These are phyloP conservation scores for Neoboletus magnificus DNA, from an alignment of 768 basidiomycete genomes.

Conservation along the genomic window DNA sequence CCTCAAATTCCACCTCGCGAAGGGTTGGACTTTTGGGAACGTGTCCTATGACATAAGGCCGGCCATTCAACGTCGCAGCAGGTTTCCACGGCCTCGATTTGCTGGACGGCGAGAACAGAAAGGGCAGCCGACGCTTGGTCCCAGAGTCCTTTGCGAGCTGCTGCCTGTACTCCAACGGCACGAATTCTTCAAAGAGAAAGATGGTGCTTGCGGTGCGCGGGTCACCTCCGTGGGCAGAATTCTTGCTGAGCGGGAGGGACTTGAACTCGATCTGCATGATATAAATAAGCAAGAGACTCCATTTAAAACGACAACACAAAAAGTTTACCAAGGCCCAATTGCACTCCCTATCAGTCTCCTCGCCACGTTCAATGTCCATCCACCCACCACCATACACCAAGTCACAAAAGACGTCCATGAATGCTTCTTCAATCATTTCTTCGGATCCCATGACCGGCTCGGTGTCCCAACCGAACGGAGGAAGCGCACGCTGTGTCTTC, in stretches of 20 bases:
- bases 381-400: slow-evolving; percentile 81
- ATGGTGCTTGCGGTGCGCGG: slow-evolving; percentile 71
- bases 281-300: slow-evolving; percentile 1
- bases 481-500: slow-evolving; percentile 69
- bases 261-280: slow-evolving; percentile 81
- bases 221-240: slow-evolving; percentile 38
- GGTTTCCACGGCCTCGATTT: slow-evolving; percentile 67
- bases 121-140: slow-evolving; percentile 61
- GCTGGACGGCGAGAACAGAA: slow-evolving; percentile 55
- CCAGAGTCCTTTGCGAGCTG: slow-evolving; percentile 58
- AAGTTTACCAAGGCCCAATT: slow-evolving; percentile 85
- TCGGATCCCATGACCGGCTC: slow-evolving; percentile 74
- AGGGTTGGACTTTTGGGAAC: slow-evolving; percentile 50
- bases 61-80: slow-evolving; percentile 76
- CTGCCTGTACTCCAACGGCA: slow-evolving; percentile 82
- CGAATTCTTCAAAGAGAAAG: slow-evolving; percentile 90
- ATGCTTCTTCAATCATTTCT: slow-evolving; percentile 86
- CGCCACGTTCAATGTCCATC: slow-evolving; percentile 72
- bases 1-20: slow-evolving; percentile 78
- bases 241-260: slow-evolving; percentile 50
- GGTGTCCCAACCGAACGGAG: slow-evolving; percentile 91
- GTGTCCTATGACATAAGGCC: slow-evolving; percentile 64
- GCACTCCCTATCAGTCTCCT: slow-evolving; percentile 75
- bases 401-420: slow-evolving; percentile 84
- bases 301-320: slow-evolving; percentile 3